Evolutionary conservation across 2,329 filamentous ascomycete genomes (phyloP).

Genomic region (Thermomyces lanuginosus): DNA sequence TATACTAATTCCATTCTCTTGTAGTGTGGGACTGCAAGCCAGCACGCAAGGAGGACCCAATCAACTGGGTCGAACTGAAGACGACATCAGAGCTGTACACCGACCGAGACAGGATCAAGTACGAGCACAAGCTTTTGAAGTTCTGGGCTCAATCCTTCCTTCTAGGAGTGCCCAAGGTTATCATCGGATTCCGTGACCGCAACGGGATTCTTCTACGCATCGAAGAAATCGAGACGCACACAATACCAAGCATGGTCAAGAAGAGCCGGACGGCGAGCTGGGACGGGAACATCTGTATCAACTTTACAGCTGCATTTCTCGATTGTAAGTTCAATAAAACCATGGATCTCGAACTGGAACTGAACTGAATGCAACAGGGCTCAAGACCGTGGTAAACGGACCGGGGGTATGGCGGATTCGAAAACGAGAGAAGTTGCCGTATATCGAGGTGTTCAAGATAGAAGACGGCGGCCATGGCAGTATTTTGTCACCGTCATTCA

Average conservation of each 20-base stretch:
- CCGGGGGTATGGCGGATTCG: slow-evolving; percentile 73
- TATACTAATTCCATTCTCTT: slow-evolving; percentile 2
- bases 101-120: slow-evolving; percentile 53
- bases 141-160: slow-evolving; percentile 97
- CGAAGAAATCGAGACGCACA: slow-evolving; percentile 64
- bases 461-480: slow-evolving; percentile 59
- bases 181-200: slow-evolving; percentile 70
- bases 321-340: slow-evolving; percentile 42
- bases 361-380: slow-evolving; percentile 33
- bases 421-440: slow-evolving; percentile 43
- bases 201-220: slow-evolving; percentile 54
- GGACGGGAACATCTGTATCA: slow-evolving; percentile 90
- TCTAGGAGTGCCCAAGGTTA: slow-evolving; percentile 77
- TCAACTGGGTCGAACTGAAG: slow-evolving; percentile 91
- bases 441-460: slow-evolving; percentile 58
- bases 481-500: slow-evolving; percentile 62
- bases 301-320: slow-evolving; percentile 65
- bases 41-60: slow-evolving; percentile 43
- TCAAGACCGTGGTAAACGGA: slow-evolving; percentile 41
- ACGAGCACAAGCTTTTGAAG: slow-evolving; percentile 80
- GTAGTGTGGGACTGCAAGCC: slow-evolving; percentile 75
- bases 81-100: slow-evolving; percentile 59
- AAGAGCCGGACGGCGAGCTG: slow-evolving; percentile 50
- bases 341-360: not conserved
- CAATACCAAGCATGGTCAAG: slow-evolving; percentile 61